phyloP scores from a whole-genome alignment of 2,329 filamentous ascomycete species.

The Cladobotryum mycophilum region DNA sequence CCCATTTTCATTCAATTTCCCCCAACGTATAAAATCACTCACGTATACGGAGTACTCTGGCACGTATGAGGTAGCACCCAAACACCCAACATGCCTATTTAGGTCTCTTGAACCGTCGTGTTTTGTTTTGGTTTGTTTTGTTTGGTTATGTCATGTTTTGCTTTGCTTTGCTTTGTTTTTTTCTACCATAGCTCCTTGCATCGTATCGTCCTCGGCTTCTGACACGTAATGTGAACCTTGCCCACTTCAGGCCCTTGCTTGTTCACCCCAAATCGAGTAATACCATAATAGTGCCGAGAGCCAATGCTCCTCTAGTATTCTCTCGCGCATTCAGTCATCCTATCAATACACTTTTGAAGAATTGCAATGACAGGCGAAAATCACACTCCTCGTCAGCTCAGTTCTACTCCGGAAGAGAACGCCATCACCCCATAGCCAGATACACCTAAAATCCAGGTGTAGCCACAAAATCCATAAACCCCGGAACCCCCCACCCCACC shows the following conservation, averaged over 20 bases:
- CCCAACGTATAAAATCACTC: not conserved
- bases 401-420: not conserved
- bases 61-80: no score
- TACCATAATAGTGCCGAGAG: no score
- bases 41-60: no score
- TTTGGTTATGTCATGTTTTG: no score
- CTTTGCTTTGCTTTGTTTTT: no score
- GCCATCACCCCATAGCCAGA: not conserved
- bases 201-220: no score
- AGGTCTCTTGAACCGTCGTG: not conserved
- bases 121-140: no score
- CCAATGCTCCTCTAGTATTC: not conserved
- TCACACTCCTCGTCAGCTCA: conserved; percentile 4
- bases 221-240: no score
- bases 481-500: not conserved
- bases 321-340: not conserved
- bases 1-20: not conserved
- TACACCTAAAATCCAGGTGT: not conserved
- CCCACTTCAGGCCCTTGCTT: no score
- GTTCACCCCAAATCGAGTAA: no score
- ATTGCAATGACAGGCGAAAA: conserved; percentile 1
- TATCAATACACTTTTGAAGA: conserved; percentile 9
- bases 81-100: not conserved
- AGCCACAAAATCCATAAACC: no score
- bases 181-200: no score